Conservation (phyloP, 2,329 filamentous ascomycete genomes). For the Colletotrichum paranaense region DNA sequence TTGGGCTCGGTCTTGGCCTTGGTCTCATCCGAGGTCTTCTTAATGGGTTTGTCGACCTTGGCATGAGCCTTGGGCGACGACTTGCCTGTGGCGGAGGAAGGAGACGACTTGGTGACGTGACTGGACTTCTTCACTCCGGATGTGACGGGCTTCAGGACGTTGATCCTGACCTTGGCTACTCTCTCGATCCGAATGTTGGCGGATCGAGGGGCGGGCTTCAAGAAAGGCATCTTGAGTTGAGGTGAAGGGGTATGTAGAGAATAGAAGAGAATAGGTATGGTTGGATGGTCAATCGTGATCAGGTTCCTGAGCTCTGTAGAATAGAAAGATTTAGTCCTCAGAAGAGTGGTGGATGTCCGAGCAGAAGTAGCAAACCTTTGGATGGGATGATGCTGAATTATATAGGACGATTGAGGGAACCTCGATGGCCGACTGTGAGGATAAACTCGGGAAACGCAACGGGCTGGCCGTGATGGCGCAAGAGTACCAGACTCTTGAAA, state of each 20-base stretch:
- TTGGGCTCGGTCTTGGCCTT: neutral
- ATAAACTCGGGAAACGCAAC: too few relatives aligned
- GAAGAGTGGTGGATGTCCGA: neutral
- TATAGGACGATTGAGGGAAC: too few relatives aligned
- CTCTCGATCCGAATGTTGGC: neutral
- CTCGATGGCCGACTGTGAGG: too few relatives aligned
- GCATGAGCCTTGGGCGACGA: neutral
- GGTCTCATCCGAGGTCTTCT: neutral
- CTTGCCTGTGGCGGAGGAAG: neutral
- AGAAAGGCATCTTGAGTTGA: neutral
- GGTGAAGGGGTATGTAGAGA: neutral
- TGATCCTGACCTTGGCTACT: neutral
- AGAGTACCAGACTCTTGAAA: too few relatives aligned
- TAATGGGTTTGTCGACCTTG: neutral
- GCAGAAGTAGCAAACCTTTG: neutral
- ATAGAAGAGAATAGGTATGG: too few relatives aligned
- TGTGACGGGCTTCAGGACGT: neutral
- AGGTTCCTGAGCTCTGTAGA: neutral
- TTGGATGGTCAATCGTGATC: too few relatives aligned
- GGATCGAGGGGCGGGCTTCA: neutral
- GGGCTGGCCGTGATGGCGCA: too few relatives aligned
- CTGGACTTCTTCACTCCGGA: neutral
- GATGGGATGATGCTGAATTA: neutral
- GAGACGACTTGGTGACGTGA: neutral
- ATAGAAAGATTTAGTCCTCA: neutral